Evolutionary conservation across 1,284 basidiomycete species (phyloP), one percentile per base, ranked within the genome.

Genomic region (Inonotus hispidus): DNA sequence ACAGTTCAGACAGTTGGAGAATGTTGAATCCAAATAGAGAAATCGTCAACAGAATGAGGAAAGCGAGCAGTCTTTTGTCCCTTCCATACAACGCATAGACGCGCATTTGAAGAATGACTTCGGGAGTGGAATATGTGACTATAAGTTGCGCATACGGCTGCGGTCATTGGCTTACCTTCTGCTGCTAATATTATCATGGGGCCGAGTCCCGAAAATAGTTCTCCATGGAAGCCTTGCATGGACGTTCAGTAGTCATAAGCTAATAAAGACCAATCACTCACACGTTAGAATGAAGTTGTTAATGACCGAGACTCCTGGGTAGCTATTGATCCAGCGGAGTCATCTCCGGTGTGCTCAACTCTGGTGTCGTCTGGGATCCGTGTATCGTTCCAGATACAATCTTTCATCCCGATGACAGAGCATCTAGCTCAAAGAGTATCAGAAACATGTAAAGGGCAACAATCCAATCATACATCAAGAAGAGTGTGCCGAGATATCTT

Each of bases 101-200:
- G 23, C 54, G 39, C 37, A 56, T 56, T 16, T 19, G 32, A 19
- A 56, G 38, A 19, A 56, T 56, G 37, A 56, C 54, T 56, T 14
- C 7, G 25, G 5, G 25, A 23, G 25, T 4, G 16, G 16, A 25
- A 25, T 1, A 11, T 8, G 7, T 49, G 47, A 49, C 25, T 25
- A 25, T 25, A 11, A 25, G 23, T 8, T 23, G 11, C 21, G 16
- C 14, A 25, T 7, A 6, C 13, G 10, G 47, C 11, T 19, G 8
- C 32, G 3, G 32, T 16, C 21, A 8, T 10, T 14, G 11, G 47
- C 47, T 25, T 11, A 49, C 47, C 25, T 29, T 49, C 47, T 25
- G 47, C 47, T 14, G 23, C 4, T 7, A 49, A 25, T 16, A 49
- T 27, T 49, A 49, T 29, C 47, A 49, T 49, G 10, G 47, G 47